Evolutionary conservation across 2,329 filamentous ascomycete genomes (phyloP).

Genomic region (Colletotrichum brevisporum): DNA sequence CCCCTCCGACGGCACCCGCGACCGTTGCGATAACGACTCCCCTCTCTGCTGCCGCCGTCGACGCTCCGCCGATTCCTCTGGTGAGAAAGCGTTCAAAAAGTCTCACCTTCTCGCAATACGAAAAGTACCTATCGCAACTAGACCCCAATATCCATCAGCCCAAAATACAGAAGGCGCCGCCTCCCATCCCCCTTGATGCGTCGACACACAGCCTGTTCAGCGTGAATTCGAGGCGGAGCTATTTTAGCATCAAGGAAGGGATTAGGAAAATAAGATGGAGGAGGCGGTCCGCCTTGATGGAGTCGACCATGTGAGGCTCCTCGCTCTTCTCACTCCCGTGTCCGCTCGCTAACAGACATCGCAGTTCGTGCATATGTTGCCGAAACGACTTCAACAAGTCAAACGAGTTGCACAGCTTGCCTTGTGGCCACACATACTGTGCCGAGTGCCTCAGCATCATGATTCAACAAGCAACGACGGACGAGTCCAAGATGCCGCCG

Average conservation of each 20-base stretch:
- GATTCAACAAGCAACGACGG: conserved; percentile 66
- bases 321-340: not conserved
- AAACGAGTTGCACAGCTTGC: conserved; percentile 62
- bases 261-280: conserved; percentile 60
- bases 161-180: conserved; percentile 54
- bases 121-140: conserved; percentile 63
- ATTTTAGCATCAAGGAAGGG: conserved; percentile 61
- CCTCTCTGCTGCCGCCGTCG: conserved; percentile 26
- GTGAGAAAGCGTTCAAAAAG: conserved; percentile 49
- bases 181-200: conserved; percentile 46
- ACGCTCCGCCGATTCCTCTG: conserved; percentile 42
- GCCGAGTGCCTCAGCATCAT: conserved; percentile 66
- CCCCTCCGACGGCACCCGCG: conserved; percentile 30
- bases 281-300: conserved; percentile 53
- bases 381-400: conserved; percentile 65
- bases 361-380: conserved; percentile 71
- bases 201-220: conserved; percentile 59
- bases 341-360: conserved; percentile 15
- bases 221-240: conserved; percentile 60
- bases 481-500: conserved; percentile 74
- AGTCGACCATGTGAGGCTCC: conserved; percentile 50
- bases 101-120: conserved; percentile 65
- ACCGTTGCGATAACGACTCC: not conserved
- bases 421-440: conserved; percentile 73
- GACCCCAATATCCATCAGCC: conserved; percentile 60